Evolutionary conservation across 73 alveolate species (phyloP), one percentile per base, ranked within the genome.

Genomic region (Symbiodinium natans): DNA sequence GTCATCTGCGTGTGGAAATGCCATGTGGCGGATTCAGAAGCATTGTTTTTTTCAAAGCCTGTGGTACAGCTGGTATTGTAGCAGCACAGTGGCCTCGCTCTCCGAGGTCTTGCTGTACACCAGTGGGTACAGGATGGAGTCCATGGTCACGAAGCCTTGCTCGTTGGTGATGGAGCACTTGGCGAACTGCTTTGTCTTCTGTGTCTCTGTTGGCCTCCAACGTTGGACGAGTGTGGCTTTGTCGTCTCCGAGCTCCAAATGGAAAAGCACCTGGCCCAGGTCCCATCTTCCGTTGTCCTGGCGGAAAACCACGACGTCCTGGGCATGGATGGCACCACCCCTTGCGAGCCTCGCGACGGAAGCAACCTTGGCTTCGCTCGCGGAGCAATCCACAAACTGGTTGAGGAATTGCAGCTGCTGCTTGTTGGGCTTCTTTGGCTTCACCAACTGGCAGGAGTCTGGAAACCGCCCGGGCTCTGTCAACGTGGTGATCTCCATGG

Each of bases 401-500:
- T 23, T 11, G 56, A 86, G 36, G 41, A 15, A 1, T 6, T 8
- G 33, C 39, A 86, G 59, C 39, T 25, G 34, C 27, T 54, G 21
- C 13, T 31, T 36, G n/a, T 63, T 36, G 15, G 83, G 63, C 27
- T 10, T 13, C 27, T 36, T 17, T 3, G 83, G 39, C 41, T 86
- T 56, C 59, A 86, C 83, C 56, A 48, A 17, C 31, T 15, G 21
- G 38, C 27, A 21, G 2, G 83, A 33, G 3, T 29, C 59, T n/a
- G 23, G 83, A 27, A 86, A 86, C 48, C 48, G 31, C 31, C 39
- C 39, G 8, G 93, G 82, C n/a, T 31, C 41, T n/a, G 10, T 15
- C 83, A 86, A 63, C 17, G 40, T 27, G 59, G 59, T 36, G 59
- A 86, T 86, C 59, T 86, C 94, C 27, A 33, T 52, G 83, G 83